Evolutionary conservation across 371 early-diverging fungal species (phyloP).

Genomic region (Mortierella sp.): DNA sequence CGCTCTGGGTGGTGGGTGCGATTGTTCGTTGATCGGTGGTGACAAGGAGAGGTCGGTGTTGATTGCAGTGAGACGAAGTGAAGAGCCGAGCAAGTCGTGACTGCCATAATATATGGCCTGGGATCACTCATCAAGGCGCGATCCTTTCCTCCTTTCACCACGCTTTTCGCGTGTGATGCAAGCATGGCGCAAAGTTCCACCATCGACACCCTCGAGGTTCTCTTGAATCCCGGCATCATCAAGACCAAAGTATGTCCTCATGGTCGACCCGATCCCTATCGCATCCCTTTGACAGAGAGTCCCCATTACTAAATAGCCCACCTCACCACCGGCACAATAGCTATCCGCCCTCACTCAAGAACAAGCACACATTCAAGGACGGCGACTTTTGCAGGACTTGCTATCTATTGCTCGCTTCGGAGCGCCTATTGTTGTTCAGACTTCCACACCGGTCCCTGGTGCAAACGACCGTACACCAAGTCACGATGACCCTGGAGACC

Average conservation of each 20-base stretch:
- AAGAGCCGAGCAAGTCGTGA: too few relatives aligned
- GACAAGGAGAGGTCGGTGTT: too few relatives aligned
- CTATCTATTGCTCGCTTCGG: constrained; percentile 42
- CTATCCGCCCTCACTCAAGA: constrained; percentile 14
- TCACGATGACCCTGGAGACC: constrained; percentile 4
- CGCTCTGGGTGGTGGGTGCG: background rate
- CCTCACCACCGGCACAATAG: constrained; percentile 11
- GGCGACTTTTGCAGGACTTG: constrained; percentile 32
- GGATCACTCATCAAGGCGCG: too few relatives aligned
- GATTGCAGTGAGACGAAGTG: too few relatives aligned
- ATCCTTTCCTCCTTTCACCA: too few relatives aligned
- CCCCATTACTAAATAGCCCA: background rate
- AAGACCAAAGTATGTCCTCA: constrained; percentile 24
- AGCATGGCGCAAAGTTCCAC: constrained; percentile 1
- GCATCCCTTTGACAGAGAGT: too few relatives aligned
- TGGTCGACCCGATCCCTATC: too few relatives aligned
- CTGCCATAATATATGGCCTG: too few relatives aligned
- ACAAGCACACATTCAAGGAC: constrained; percentile 20
- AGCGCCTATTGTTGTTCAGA: constrained; percentile 25
- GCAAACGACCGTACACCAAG: constrained; percentile 12
- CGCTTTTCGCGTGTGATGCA: too few relatives aligned
- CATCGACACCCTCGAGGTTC: constrained; percentile 49
- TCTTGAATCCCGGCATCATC: constrained; percentile 43
- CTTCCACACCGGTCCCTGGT: too few relatives aligned
- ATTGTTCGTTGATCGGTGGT: too few relatives aligned